These are phyloP conservation scores for Agaricus blazei DNA, from an alignment of 768 basidiomycete species.

Conservation along the genomic window DNA sequence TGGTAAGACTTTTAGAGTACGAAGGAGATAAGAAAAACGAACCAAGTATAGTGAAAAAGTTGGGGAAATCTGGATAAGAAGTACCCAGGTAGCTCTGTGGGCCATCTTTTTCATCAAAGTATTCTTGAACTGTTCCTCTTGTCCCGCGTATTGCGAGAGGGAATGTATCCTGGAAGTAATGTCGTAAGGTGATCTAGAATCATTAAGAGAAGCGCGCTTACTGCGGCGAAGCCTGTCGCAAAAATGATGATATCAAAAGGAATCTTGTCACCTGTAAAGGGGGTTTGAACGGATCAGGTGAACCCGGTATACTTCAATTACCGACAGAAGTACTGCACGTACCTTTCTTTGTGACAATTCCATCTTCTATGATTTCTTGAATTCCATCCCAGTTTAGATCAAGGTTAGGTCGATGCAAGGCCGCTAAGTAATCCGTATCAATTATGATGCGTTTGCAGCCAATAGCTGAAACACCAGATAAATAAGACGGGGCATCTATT, in stretches of 20 bases:
- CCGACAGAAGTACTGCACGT: background rate
- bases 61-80: conserved; percentile 40
- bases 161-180: conserved; percentile 22
- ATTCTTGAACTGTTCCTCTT: conserved; percentile 31
- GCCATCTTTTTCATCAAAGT: conserved; percentile 32
- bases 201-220: conserved; percentile 5
- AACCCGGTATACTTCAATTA: background rate
- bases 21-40: background rate
- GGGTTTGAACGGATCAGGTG: background rate
- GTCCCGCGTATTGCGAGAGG: conserved; percentile 28
- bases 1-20: background rate
- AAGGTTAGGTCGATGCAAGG: conserved; percentile 43
- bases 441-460: conserved; percentile 53
- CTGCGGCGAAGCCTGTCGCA: conserved; percentile 30
- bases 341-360: conserved; percentile 38
- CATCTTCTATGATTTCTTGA: conserved; percentile 31
- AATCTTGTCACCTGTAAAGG: conserved; percentile 23
- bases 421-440: conserved; percentile 40
- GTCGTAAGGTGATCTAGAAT: background rate
- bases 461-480: conserved; percentile 24
- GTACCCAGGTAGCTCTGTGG: conserved; percentile 42
- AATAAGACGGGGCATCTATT: background rate
- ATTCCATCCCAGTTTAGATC: conserved; percentile 37
- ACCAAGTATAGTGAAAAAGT: conserved; percentile 38
- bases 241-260: conserved; percentile 35